phyloP scores from a whole-genome alignment of 305 asterid species.

The Rubia tinctorum region DNA sequence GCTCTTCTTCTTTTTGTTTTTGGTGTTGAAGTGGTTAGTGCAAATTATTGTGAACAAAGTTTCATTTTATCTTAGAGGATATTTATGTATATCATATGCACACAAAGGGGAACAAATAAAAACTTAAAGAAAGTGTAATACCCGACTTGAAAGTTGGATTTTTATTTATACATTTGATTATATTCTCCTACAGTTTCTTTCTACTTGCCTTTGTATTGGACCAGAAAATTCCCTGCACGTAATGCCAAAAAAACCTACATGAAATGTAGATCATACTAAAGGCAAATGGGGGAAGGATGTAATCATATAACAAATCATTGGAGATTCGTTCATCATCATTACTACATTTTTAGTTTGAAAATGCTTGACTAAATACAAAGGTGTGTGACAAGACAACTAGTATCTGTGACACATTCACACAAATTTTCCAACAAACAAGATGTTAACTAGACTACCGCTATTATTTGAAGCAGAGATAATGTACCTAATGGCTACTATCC shows the following conservation, averaged over 20 bases:
- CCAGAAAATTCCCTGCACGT: too few species aligned
- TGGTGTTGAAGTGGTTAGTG: too few species aligned
- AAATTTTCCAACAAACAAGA: not conserved
- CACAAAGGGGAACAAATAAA: too few species aligned
- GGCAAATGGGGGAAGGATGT: slow-evolving; percentile 8
- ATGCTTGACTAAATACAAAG: slow-evolving; percentile 3
- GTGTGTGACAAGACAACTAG: not conserved
- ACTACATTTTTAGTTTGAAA: not conserved
- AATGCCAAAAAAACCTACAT: not conserved
- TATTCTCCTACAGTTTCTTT: too few species aligned
- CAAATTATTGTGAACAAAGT: too few species aligned
- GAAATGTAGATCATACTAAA: slow-evolving; percentile 11
- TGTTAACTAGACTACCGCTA: not conserved
- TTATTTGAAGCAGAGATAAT: not conserved
- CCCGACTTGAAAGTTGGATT: too few species aligned
- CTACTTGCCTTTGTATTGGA: too few species aligned
- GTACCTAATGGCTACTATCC: not conserved
- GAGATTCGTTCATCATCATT: not conserved
- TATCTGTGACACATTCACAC: not conserved
- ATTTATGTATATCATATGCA: too few species aligned
- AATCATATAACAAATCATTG: not conserved
- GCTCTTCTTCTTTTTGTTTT: too few species aligned
- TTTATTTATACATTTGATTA: too few species aligned
- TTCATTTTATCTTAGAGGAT: too few species aligned
- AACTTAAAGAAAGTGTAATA: too few species aligned